phyloP scores from a whole-genome alignment of 1,139 yeast species.

The Lodderomyces elongisporus region DNA sequence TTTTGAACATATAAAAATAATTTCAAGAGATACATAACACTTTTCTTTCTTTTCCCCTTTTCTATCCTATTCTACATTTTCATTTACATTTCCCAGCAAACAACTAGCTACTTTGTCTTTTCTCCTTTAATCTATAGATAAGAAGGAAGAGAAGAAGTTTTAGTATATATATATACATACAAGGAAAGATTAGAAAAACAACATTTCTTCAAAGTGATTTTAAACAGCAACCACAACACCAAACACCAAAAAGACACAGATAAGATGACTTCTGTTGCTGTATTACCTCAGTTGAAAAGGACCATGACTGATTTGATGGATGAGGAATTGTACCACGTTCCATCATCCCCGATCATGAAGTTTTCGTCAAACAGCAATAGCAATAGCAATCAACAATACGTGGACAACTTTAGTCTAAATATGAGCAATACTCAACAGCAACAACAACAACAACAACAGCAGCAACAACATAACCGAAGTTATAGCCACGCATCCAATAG shows the following conservation, averaged over 20 bases:
- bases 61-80: too few relatives aligned
- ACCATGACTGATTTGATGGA: constrained; percentile 58
- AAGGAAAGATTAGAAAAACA: too few relatives aligned
- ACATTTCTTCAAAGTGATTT: too few relatives aligned
- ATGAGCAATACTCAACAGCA: not conserved
- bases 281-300: constrained; percentile 46
- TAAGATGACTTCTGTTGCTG: constrained; percentile 43
- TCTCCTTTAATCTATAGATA: too few relatives aligned
- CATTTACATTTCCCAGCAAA: too few relatives aligned
- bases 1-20: too few relatives aligned
- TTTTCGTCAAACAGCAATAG: constrained; percentile 2
- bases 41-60: too few relatives aligned
- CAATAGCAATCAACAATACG: not conserved
- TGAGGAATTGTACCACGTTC: constrained; percentile 57
- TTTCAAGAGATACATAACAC: too few relatives aligned
- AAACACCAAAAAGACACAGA: not conserved
- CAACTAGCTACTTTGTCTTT: too few relatives aligned
- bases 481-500: constrained; percentile 4
- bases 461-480: constrained; percentile 3
- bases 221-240: not conserved
- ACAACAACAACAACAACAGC: constrained; percentile 3
- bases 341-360: constrained; percentile 19
- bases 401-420: constrained; percentile 3
- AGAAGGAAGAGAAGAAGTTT: too few relatives aligned
- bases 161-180: too few relatives aligned